Evolutionary conservation across 2,329 filamentous ascomycete species (phyloP).

Genomic region (Mycosphaerelloides madeirae): DNA sequence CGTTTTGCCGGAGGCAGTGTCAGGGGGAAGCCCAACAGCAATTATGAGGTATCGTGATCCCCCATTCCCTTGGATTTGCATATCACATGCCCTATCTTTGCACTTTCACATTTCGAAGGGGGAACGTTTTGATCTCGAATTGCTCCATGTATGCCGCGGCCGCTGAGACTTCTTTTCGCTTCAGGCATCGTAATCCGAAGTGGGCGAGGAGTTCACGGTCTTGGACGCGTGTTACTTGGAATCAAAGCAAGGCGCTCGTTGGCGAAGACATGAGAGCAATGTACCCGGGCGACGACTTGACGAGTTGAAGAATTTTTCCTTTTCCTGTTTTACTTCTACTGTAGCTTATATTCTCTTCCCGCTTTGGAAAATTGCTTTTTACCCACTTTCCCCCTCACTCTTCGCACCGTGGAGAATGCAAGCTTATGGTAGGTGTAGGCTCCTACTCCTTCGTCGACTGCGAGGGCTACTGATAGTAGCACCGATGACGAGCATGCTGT

Average conservation of each 20-base stretch:
- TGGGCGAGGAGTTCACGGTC: not conserved
- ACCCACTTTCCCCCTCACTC: not conserved
- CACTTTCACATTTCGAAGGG: not conserved
- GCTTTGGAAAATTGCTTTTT: too few species aligned
- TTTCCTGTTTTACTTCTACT: too few species aligned
- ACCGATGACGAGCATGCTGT: too few species aligned
- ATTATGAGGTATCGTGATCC: constrained; percentile 79
- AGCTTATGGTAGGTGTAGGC: constrained; percentile 28
- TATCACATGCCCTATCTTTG: constrained; percentile 2
- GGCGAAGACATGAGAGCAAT: too few species aligned
- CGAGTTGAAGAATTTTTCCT: too few species aligned
- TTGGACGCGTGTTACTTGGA: too few species aligned
- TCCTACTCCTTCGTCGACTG: constrained; percentile 4
- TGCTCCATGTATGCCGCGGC: constrained; percentile 5
- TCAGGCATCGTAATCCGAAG: not conserved
- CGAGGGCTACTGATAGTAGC: too few species aligned
- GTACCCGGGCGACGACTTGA: too few species aligned
- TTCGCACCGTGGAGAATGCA: constrained; percentile 11
- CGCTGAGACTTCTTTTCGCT: constrained; percentile 16
- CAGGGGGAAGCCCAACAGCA: constrained; percentile 56
- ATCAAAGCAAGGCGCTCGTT: too few species aligned
- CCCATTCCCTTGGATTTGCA: constrained; percentile 37
- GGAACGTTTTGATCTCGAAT: not conserved
- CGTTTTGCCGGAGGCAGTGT: constrained; percentile 53
- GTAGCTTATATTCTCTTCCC: too few species aligned